Percentiles rank a stretch among this genome's conserved stretches.
Conservation (phyloP, 257 asterid genomes). For the Lithospermum erythrorhizon region DNA sequence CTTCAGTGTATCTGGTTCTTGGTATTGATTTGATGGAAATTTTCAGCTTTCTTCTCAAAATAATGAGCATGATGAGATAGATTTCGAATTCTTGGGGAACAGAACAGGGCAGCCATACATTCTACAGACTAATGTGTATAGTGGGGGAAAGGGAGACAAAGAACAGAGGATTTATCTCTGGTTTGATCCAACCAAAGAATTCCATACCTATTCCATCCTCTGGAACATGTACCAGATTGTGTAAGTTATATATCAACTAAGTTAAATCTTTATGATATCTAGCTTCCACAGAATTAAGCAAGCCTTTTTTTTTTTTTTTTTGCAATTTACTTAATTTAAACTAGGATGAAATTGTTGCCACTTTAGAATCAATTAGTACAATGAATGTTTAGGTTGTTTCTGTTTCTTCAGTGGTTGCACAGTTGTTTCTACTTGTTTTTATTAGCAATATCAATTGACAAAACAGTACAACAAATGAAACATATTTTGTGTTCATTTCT, state of each 20-base stretch:
- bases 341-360: no score
- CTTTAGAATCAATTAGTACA: no score
- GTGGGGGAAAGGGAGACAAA: conserved; percentile 72
- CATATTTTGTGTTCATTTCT: no score
- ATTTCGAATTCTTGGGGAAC: conserved; percentile 82
- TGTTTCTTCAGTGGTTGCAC: no score
- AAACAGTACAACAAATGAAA: no score
- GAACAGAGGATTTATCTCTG: conserved; percentile 67
- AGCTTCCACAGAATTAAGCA: no score
- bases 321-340: no score
- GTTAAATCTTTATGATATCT: neutral
- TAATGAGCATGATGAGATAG: conserved; percentile 75
- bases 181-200: conserved; percentile 61
- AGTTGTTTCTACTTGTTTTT: no score
- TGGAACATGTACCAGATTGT: conserved; percentile 76
- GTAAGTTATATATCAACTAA: conserved; percentile 20
- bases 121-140: conserved; percentile 64
- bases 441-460: no score
- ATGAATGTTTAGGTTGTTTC: no score
- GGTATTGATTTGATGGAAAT: neutral
- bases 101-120: conserved; percentile 75
- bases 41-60: conserved; percentile 63
- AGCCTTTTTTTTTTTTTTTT: no score
- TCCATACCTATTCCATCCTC: conserved; percentile 48
- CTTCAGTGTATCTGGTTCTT: neutral